Base-by-base conservation (phyloP, 108 stramenopile genomes). In the Nitzschia palea region DNA sequence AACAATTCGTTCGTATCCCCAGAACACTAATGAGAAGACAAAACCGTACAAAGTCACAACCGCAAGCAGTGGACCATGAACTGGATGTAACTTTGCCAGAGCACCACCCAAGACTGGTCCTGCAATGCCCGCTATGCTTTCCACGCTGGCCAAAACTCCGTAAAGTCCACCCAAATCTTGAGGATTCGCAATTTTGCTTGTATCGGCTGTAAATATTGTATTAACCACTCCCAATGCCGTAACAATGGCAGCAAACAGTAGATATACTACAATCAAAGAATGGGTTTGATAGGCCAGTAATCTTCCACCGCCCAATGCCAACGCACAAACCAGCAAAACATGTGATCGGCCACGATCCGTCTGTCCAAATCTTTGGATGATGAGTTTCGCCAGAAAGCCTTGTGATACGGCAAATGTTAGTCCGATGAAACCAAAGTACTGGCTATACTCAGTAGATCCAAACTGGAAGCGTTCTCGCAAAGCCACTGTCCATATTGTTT, bases 381-480 rank as follows among this genome's bases (percentile, higher is more conserved):
- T 32, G 5, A 65, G 62, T 63, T 90, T 91, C 44, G 95, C 87
- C 1, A 88, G 30, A 32, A 89, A 78, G 22, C 94, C 91, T 74
- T 95, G 95, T 3, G 86, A 81, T 40, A 93, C 37, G 0, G 95
- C 90, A 77, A 87, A 95, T 14, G 71, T 65, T 6, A 95, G 70
- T 15, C 91, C 91, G 36, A 95, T 81, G 44, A 89, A 90, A 26
- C 76, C 72, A 82, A 93, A 91, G 78, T 91, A 90, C 18, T 44
- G 70, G 8, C 89, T 90, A 59, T 93, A 88, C 9, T 93, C 83
- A 9, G 55, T 59, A 15, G 90, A 89, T 2, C 90, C 87, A 68
- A 95, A 95, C 12, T 86, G 27, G 48, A 92, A 93, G 27, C 89
- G 79, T 17, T 71, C 60, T 53, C 81, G 84, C 62, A 93, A 77